Evolutionary conservation across 495 filamentous ascomycete genomes (phyloP), one percentile per base, ranked within the genome.

Genomic region (Neurospora sp.): DNA sequence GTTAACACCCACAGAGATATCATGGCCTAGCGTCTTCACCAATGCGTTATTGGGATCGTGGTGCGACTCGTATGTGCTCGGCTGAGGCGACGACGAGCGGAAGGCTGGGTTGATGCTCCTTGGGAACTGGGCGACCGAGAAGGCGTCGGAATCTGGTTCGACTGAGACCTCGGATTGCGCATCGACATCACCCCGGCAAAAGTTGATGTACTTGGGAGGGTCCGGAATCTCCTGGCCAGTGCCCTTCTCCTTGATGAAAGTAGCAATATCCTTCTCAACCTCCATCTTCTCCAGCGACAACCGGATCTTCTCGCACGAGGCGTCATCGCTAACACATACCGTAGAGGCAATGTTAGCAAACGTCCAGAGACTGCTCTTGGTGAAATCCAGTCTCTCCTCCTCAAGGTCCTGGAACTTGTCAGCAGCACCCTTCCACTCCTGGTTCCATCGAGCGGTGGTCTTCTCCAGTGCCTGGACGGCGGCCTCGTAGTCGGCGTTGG

Each of bases 321-420:
- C 91, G 84, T 99, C 96, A 79, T 99, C 96, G 82, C 96, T 98
- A 11, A 99, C 95, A 77, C 96, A 99, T n/a, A 98, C 96, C 37
- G 95, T 98, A 2, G 94, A 97, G 3, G 94, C 91, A 74, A 98
- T 92, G 78, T 99, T 99, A 37, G 96, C 96, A 93, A 98, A 98
- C 22, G 88, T 93, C 96, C 96, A 99, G 14, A 98, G 85, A 78
- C 96, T 98, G 83, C 91, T 94, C 85, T 98, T 99, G 72, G 92
- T 92, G 79, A 96, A 98, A 79, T 99, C 96, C 39, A 99, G 87
- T 53, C 96, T 87, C 83, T 99, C 96, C 80, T 98, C 96, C 82
- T 99, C 96, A 11, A 99, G 89, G 77, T 99, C 96, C 88, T 99
- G 96, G 82, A 99, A 99, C 88, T 98, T 98, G 89, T 99, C 96